These are phyloP conservation scores for Ogataea sp. DNA, from an alignment of 805 yeast species.

Conservation along the genomic window DNA sequence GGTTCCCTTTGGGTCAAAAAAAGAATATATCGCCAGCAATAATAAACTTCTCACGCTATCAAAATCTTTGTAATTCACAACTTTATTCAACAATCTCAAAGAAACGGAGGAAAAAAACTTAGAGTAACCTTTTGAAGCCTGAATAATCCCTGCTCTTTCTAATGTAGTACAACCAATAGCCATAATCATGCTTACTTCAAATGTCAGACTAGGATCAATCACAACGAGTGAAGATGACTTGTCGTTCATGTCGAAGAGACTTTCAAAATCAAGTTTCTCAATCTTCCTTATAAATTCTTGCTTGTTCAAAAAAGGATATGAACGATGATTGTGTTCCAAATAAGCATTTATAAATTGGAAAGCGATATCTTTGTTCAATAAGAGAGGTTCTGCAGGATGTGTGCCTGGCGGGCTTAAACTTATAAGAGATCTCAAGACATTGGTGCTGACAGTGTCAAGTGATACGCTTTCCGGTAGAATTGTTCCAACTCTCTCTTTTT, in stretches of 20 bases:
- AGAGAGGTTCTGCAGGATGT: slow-evolving; percentile 20
- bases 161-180: slow-evolving; percentile 46
- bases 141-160: slow-evolving; percentile 30
- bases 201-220: slow-evolving; percentile 24
- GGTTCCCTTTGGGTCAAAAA: slow-evolving; percentile 40
- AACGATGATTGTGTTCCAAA: slow-evolving; percentile 35
- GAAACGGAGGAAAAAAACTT: slow-evolving; percentile 34
- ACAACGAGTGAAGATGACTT: slow-evolving; percentile 4
- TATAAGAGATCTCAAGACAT: slow-evolving; percentile 21
- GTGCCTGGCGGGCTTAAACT: slow-evolving; percentile 18
- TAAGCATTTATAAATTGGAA: slow-evolving; percentile 33
- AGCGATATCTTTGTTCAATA: slow-evolving; percentile 14
- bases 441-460: slow-evolving; percentile 17
- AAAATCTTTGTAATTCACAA: slow-evolving; percentile 30
- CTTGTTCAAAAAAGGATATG: slow-evolving; percentile 36
- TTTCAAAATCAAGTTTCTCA: slow-evolving; percentile 12
- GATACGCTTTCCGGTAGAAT: slow-evolving; percentile 12
- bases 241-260: slow-evolving; percentile 6
- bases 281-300: slow-evolving; percentile 23
- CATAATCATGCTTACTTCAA: slow-evolving; percentile 43
- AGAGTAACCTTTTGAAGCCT: slow-evolving; percentile 28
- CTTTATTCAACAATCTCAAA: slow-evolving; percentile 28
- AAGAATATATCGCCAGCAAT: slow-evolving; percentile 40
- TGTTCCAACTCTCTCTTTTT: not conserved
- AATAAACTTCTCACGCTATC: slow-evolving; percentile 31